Evolutionary conservation across 495 filamentous ascomycete genomes (phyloP).

Genomic region (Hamigera avellanea): DNA sequence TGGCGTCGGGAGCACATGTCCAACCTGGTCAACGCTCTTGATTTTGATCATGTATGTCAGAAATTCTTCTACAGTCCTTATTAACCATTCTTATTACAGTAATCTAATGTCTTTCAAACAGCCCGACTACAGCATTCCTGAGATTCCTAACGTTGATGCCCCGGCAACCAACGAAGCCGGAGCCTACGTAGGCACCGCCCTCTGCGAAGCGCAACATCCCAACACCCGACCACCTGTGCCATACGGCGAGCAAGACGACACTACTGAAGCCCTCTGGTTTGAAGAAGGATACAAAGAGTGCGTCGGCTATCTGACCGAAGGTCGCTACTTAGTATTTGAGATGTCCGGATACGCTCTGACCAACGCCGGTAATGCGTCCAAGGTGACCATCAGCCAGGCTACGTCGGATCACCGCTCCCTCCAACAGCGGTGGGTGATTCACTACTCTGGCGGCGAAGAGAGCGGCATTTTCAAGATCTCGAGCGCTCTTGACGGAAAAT

Average conservation of each 20-base stretch:
- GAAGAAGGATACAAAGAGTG: conserved; percentile 42
- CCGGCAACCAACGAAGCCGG: conserved; percentile 24
- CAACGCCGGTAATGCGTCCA: conserved; percentile 7
- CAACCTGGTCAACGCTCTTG: conserved; percentile 39
- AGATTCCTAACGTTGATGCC: conserved; percentile 26
- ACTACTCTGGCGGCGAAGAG: conserved; percentile 26
- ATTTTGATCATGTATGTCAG: conserved; percentile 29
- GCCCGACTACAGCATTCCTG: conserved; percentile 36
- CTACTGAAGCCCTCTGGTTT: conserved; percentile 21
- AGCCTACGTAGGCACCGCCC: conserved; percentile 28
- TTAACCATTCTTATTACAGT: neutral
- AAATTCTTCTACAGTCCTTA: neutral
- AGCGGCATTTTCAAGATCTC: conserved; percentile 33
- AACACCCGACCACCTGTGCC: conserved; percentile 32
- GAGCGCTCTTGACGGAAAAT: conserved; percentile 36
- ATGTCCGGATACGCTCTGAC: conserved; percentile 20
- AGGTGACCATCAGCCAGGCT: conserved; percentile 19
- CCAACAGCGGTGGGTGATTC: conserved; percentile 39
- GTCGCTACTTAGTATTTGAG: conserved; percentile 32
- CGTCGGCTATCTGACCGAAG: conserved; percentile 42
- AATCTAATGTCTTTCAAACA: conserved; percentile 3
- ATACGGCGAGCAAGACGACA: conserved; percentile 30
- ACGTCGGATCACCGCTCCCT: conserved; percentile 23
- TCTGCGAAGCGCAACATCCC: conserved; percentile 28
- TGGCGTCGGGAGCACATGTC: conserved; percentile 47